Percentiles rank a stretch among this genome's conserved stretches.
Conservation (phyloP, 768 basidiomycete genomes). For the Russula sp. region DNA sequence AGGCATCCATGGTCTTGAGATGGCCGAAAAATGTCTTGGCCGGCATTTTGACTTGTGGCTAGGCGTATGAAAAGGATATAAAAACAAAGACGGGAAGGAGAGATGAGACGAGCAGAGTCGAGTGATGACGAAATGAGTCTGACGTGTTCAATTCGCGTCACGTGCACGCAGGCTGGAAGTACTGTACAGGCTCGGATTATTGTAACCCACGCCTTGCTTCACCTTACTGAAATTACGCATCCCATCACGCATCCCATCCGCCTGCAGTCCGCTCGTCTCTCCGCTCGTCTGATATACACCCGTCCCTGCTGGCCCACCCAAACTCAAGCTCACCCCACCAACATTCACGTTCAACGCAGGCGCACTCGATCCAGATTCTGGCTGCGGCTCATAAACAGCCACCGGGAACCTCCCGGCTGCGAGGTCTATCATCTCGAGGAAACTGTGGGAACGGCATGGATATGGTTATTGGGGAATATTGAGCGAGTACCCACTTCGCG, state of each 20-base stretch:
- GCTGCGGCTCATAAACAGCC: conserved; percentile 68
- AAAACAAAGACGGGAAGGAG: not conserved
- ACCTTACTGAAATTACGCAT: conserved; percentile 85
- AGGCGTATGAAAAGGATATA: too few relatives aligned
- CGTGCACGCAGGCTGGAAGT: too few relatives aligned
- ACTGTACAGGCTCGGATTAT: too few relatives aligned
- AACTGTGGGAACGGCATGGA: conserved; percentile 40
- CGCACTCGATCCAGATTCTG: conserved; percentile 63
- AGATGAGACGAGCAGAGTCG: too few relatives aligned
- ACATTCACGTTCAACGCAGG: conserved; percentile 88
- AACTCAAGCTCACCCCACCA: conserved; percentile 85
- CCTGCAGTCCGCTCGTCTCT: conserved; percentile 62
- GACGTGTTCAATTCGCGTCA: too few relatives aligned
- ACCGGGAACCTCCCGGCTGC: conserved; percentile 57
- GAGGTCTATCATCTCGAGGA: conserved; percentile 81
- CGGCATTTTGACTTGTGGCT: conserved; percentile 38
- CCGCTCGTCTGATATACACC: conserved; percentile 82
- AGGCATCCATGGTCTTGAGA: conserved; percentile 94
- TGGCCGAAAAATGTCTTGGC: conserved; percentile 70
- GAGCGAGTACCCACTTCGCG: conserved; percentile 52
- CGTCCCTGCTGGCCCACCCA: conserved; percentile 80
- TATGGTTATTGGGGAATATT: not conserved
- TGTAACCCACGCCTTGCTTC: conserved; percentile 58
- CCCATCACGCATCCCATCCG: conserved; percentile 86
- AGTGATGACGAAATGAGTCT: too few relatives aligned